Percentiles rank a stretch among this genome's conserved stretches.
phyloP scores from a whole-genome alignment of 306 rosid genomes.

The Gleditsia sinensis region DNA sequence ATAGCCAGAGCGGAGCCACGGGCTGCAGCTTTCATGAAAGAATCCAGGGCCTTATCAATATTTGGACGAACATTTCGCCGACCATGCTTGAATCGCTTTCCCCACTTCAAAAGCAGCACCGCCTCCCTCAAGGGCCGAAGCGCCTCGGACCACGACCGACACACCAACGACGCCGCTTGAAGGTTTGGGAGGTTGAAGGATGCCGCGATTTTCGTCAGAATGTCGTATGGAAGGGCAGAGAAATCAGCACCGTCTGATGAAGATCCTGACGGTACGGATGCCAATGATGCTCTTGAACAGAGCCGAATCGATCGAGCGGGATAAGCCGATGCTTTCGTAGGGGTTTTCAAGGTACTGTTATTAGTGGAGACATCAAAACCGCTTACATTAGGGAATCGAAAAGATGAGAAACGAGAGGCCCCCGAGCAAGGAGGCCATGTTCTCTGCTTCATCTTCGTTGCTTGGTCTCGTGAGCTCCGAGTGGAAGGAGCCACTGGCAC shows the following conservation, averaged over 20 bases:
- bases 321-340: not conserved
- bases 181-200: slow-evolving; percentile 64
- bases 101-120: slow-evolving; percentile 47
- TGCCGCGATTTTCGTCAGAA: slow-evolving; percentile 55
- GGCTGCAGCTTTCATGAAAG: slow-evolving; percentile 58
- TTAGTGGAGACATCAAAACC: not conserved
- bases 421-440: slow-evolving; percentile 62
- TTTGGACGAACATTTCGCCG: slow-evolving; percentile 40
- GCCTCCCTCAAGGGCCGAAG: slow-evolving; percentile 58
- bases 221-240: slow-evolving; percentile 74
- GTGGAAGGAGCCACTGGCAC: not conserved
- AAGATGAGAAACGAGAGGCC: slow-evolving; percentile 54
- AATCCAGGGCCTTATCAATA: slow-evolving; percentile 52
- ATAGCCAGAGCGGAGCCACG: slow-evolving; percentile 75
- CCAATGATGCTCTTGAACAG: not conserved
- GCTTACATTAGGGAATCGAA: slow-evolving; percentile 30
- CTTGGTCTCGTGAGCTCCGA: not conserved
- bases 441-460: slow-evolving; percentile 46
- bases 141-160: slow-evolving; percentile 65
- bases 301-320: slow-evolving; percentile 30
- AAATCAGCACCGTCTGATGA: slow-evolving; percentile 39
- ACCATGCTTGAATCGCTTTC: slow-evolving; percentile 73
- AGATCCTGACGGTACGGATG: not conserved
- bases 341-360: not conserved
- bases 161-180: slow-evolving; percentile 69